A percentile compares a stretch with the other conserved stretches of the same genome.
Conservation (phyloP, 768 basidiomycete genomes). For the Phaffia australis region DNA sequence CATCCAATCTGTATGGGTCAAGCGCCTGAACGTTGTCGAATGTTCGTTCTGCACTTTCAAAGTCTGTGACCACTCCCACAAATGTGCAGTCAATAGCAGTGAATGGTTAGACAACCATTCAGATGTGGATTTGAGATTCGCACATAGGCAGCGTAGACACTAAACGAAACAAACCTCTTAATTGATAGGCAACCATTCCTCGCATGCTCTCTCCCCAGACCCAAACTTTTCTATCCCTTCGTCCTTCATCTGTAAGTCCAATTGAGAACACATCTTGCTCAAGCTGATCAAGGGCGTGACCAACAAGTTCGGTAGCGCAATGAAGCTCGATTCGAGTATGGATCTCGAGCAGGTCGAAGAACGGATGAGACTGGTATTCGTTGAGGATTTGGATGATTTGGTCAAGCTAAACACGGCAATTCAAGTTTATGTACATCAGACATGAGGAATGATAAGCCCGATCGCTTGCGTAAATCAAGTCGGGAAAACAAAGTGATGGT, state of each 20-base stretch:
- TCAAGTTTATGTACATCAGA: not conserved
- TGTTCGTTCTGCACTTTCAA: constrained; percentile 67
- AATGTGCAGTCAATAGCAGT: not conserved
- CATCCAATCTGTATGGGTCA: constrained; percentile 84
- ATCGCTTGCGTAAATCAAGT: no score
- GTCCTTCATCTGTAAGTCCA: constrained; percentile 11
- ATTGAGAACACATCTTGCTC: constrained; percentile 14
- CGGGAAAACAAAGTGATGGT: not conserved
- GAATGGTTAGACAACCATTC: not conserved
- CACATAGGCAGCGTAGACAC: not conserved
- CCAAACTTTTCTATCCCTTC: constrained; percentile 39
- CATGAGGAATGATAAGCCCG: not conserved
- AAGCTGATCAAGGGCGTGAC: constrained; percentile 50
- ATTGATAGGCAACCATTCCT: constrained; percentile 77
- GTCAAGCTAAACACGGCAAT: constrained; percentile 2
- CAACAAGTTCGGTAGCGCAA: constrained; percentile 73
- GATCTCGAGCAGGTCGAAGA: constrained; percentile 61
- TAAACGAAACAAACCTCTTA: constrained; percentile 55
- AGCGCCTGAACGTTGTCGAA: constrained; percentile 69
- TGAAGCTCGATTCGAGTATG: constrained; percentile 82
- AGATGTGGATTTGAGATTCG: not conserved
- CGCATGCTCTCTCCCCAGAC: constrained; percentile 49
- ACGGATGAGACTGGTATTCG: constrained; percentile 7
- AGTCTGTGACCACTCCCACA: constrained; percentile 48
- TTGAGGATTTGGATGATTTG: constrained; percentile 12